Evolutionary conservation across 768 basidiomycete species (phyloP).

Genomic region (Hypholoma fasciculare): DNA sequence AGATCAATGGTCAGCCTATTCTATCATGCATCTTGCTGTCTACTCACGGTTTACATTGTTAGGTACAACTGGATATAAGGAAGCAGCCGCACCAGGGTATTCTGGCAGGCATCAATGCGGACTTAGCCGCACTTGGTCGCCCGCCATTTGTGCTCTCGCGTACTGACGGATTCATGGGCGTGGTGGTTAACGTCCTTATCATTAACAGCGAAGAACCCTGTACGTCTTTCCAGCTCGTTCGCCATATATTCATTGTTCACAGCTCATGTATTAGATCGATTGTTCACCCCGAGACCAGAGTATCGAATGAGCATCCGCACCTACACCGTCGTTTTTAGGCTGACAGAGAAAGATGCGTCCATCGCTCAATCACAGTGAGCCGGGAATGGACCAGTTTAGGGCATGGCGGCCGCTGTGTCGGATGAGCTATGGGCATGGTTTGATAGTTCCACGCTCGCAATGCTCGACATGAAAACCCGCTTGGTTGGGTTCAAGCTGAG

Average conservation of each 20-base stretch:
- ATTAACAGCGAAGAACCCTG: conserved; percentile 92
- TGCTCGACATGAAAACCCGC: conserved; percentile 34
- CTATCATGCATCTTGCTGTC: background rate
- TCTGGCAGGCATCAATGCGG: conserved; percentile 90
- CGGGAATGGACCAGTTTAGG: conserved; percentile 26
- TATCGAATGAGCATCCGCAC: conserved; percentile 86
- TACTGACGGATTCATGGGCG: conserved; percentile 87
- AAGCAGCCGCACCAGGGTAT: conserved; percentile 89
- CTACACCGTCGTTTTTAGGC: conserved; percentile 84
- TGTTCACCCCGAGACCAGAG: conserved; percentile 92
- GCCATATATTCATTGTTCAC: conserved; percentile 2
- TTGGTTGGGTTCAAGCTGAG: conserved; percentile 38
- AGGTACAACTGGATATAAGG: conserved; percentile 94
- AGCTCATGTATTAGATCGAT: conserved; percentile 67
- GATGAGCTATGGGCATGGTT: conserved; percentile 43
- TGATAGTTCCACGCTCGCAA: conserved; percentile 27
- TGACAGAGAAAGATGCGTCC: conserved; percentile 69
- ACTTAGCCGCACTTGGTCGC: conserved; percentile 56
- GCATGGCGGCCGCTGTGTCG: conserved; percentile 44
- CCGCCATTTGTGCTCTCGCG: conserved; percentile 68
- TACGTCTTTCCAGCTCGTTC: conserved; percentile 33
- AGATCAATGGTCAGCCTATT: conserved; percentile 69
- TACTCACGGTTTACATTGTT: background rate
- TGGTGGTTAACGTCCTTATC: conserved; percentile 91
- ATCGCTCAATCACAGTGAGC: background rate